A percentile compares a stretch with the other conserved stretches of the same genome.
phyloP scores from a whole-genome alignment of 495 filamentous ascomycete species.

The Entonaema liquescens region DNA sequence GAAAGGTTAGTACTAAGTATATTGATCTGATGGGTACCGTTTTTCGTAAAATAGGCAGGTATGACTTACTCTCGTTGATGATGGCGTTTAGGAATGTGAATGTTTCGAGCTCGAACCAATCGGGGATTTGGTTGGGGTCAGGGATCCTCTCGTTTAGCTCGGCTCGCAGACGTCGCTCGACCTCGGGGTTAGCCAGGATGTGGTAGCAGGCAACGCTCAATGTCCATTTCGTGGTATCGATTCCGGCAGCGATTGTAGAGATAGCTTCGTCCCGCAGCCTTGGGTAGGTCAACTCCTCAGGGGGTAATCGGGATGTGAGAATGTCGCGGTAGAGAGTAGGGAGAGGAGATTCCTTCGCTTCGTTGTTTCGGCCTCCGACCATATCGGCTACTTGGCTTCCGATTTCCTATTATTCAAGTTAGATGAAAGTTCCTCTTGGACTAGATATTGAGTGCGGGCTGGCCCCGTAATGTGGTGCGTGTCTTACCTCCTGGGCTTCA shows the following conservation, averaged over 20 bases:
- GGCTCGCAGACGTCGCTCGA: conserved; percentile 35
- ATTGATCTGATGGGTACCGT: not conserved
- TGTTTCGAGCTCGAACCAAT: conserved; percentile 38
- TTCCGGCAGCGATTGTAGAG: conserved; percentile 45
- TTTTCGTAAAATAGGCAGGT: not conserved
- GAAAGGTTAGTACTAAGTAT: not conserved
- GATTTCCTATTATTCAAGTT: conserved; percentile 13
- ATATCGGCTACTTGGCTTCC: conserved; percentile 19
- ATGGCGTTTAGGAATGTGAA: conserved; percentile 51
- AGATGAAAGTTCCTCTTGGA: not conserved
- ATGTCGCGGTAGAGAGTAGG: conserved; percentile 45
- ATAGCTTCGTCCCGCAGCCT: conserved; percentile 44
- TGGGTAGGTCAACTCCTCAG: conserved; percentile 35
- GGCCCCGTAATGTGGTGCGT: not conserved
- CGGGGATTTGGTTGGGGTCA: conserved; percentile 20
- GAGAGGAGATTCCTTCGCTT: conserved; percentile 10
- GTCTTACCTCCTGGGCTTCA: conserved; percentile 11
- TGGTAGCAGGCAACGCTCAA: conserved; percentile 45
- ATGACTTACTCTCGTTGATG: conserved; percentile 47
- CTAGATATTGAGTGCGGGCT: not conserved
- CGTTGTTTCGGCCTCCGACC: conserved; percentile 7
- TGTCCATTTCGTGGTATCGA: conserved; percentile 48
- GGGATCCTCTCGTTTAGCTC: conserved; percentile 43
- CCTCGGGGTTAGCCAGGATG: conserved; percentile 44
- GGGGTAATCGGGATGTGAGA: conserved; percentile 43